phyloP scores from a whole-genome alignment of 2,329 filamentous ascomycete species.

The Botrytis fragariae region DNA sequence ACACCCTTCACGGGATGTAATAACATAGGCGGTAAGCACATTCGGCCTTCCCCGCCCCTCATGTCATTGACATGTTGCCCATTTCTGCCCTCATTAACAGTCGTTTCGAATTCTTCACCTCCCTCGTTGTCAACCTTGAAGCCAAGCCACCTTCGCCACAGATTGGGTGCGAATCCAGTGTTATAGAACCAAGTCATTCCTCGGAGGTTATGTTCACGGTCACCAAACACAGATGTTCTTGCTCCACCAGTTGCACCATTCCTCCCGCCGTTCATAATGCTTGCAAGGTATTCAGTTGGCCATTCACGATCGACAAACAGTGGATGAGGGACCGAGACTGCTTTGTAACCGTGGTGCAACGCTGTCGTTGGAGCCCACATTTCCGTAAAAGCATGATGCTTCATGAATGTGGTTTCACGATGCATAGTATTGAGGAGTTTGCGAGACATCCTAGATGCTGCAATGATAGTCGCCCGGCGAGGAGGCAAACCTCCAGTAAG shows the following conservation, averaged over 20 bases:
- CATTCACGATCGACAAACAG: constrained; percentile 84
- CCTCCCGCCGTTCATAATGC: constrained; percentile 74
- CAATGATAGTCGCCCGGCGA: constrained; percentile 84
- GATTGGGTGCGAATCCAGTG: constrained; percentile 72
- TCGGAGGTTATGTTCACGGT: constrained; percentile 83
- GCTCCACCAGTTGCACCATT: constrained; percentile 74
- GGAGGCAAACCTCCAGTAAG: constrained; percentile 60
- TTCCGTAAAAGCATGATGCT: constrained; percentile 89
- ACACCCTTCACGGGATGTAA: constrained; percentile 84
- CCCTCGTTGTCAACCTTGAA: constrained; percentile 76
- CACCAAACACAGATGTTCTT: constrained; percentile 71
- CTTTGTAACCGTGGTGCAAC: constrained; percentile 89
- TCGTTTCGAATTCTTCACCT: constrained; percentile 71
- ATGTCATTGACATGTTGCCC: constrained; percentile 44
- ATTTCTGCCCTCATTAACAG: constrained; percentile 46
- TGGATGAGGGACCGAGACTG: constrained; percentile 85
- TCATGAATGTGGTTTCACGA: constrained; percentile 77
- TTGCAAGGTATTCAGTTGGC: constrained; percentile 75
- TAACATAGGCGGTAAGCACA: constrained; percentile 89
- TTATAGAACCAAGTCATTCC: constrained; percentile 93
- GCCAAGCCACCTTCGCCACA: constrained; percentile 86
- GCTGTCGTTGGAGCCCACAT: constrained; percentile 93
- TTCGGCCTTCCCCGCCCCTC: constrained; percentile 72
- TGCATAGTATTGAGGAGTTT: constrained; percentile 85
- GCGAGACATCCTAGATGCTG: constrained; percentile 77